Conservation (phyloP, 208 protist species). For the Leishmania amazonensis region DNA sequence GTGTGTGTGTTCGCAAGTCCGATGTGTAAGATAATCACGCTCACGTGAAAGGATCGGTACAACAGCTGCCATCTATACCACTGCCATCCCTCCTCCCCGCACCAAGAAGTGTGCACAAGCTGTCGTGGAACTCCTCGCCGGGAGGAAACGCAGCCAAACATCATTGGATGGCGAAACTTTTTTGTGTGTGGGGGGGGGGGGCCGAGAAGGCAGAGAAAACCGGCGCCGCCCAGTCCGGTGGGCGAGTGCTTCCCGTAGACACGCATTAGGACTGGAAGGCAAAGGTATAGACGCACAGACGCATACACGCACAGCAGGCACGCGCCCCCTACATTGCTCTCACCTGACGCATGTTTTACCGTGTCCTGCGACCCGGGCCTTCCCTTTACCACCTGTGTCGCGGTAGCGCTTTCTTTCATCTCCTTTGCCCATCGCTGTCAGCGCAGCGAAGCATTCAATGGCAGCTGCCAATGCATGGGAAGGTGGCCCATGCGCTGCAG, state of each 20-base stretch:
- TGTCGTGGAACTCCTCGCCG: not conserved
- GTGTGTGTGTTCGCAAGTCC: not conserved
- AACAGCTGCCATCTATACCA: not conserved
- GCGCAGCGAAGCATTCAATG: constrained; percentile 17
- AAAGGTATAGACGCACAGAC: not conserved
- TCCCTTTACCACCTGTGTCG: not conserved
- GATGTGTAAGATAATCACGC: not conserved
- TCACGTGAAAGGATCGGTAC: not conserved
- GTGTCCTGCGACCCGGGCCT: not conserved
- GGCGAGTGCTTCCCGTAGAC: not conserved
- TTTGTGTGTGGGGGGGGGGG: no score
- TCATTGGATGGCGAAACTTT: no score
- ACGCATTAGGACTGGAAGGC: not conserved
- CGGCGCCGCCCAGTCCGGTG: not conserved
- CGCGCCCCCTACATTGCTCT: not conserved
- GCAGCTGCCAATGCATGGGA: constrained; percentile 86
- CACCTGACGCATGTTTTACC: not conserved
- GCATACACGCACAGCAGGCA: not conserved
- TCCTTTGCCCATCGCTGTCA: not conserved
- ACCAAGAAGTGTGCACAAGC: not conserved
- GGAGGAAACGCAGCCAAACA: not conserved
- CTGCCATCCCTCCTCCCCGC: not conserved
- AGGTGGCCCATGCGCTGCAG: constrained; percentile 58
- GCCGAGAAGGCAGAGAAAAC: not conserved
- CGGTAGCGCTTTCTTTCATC: not conserved